Conservation (phyloP, 805 yeast genomes). For the Pichia exigua region DNA sequence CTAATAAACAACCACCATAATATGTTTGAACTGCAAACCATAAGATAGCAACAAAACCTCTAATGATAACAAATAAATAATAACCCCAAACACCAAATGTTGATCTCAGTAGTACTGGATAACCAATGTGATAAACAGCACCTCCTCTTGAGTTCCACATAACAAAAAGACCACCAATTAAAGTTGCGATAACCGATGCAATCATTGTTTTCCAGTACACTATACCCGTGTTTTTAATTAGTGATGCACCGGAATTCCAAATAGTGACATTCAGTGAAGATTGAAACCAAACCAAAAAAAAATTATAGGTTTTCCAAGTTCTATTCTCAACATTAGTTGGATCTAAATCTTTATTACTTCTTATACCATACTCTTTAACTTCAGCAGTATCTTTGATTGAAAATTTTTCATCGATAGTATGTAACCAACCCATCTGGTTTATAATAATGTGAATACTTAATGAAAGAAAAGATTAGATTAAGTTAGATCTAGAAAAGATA, state of each 20-base stretch:
- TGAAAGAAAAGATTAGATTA: not conserved
- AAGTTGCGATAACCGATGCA: constrained; percentile 38
- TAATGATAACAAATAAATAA: constrained; percentile 34
- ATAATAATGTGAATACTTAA: not conserved
- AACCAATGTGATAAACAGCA: constrained; percentile 42
- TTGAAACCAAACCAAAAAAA: constrained; percentile 21
- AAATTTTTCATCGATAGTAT: constrained; percentile 1
- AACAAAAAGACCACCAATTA: constrained; percentile 36
- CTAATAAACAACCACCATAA: constrained; percentile 38
- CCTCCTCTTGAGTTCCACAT: constrained; percentile 43
- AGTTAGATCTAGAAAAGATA: not conserved
- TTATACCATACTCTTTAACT: constrained; percentile 4
- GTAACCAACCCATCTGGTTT: not conserved
- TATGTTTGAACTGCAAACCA: constrained; percentile 41
- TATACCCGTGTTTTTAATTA: constrained; percentile 19
- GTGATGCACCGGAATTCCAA: constrained; percentile 25
- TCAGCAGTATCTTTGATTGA: constrained; percentile 2
- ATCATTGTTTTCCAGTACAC: constrained; percentile 35
- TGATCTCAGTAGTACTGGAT: constrained; percentile 36
- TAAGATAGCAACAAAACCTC: constrained; percentile 38
- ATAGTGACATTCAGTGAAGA: constrained; percentile 22
- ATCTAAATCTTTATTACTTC: constrained; percentile 32
- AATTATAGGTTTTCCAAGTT: constrained; percentile 29
- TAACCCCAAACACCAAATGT: constrained; percentile 42
- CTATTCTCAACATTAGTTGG: constrained; percentile 31